A percentile compares a stretch with the other conserved stretches of the same genome.
Evolutionary conservation across 495 filamentous ascomycete species (phyloP).

Genomic region (Immersiella caudata): DNA sequence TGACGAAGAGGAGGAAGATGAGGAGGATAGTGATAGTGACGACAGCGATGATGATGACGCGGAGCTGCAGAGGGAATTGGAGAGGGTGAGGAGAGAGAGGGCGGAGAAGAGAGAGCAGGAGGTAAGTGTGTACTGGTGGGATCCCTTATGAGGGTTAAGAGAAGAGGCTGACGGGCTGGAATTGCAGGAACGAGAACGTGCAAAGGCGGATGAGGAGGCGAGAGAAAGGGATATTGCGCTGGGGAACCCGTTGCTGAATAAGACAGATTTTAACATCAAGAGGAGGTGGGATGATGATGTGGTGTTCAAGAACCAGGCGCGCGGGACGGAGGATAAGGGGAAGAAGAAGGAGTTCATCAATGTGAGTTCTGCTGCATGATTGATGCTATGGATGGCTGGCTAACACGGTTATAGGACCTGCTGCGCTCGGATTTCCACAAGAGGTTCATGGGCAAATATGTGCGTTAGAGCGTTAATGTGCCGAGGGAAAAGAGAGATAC

Average conservation of each 20-base stretch:
- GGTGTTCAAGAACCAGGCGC: constrained; percentile 98
- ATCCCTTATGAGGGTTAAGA: background rate
- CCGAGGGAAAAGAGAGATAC: background rate
- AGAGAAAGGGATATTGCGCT: constrained; percentile 86
- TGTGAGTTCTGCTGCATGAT: constrained; percentile 48
- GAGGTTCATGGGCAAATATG: constrained; percentile 85
- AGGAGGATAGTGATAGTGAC: constrained; percentile 71
- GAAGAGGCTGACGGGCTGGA: background rate
- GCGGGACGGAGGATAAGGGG: constrained; percentile 87
- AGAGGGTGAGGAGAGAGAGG: constrained; percentile 90
- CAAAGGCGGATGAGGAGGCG: constrained; percentile 75
- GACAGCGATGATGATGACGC: constrained; percentile 85
- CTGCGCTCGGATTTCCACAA: constrained; percentile 96
- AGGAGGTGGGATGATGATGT: constrained; percentile 98
- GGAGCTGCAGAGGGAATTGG: constrained; percentile 86
- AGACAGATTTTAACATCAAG: constrained; percentile 71
- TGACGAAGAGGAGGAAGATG: constrained; percentile 55
- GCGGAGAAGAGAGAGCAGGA: constrained; percentile 84
- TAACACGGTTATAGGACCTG: constrained; percentile 64
- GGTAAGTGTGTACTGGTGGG: background rate
- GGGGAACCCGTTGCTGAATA: constrained; percentile 90
- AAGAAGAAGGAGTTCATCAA: constrained; percentile 98
- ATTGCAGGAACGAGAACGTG: constrained; percentile 66
- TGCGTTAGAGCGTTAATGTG: constrained; percentile 34
- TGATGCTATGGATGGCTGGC: constrained; percentile 10